phyloP scores from a whole-genome alignment of 305 asterid genomes.

The Rubia peregrina region DNA sequence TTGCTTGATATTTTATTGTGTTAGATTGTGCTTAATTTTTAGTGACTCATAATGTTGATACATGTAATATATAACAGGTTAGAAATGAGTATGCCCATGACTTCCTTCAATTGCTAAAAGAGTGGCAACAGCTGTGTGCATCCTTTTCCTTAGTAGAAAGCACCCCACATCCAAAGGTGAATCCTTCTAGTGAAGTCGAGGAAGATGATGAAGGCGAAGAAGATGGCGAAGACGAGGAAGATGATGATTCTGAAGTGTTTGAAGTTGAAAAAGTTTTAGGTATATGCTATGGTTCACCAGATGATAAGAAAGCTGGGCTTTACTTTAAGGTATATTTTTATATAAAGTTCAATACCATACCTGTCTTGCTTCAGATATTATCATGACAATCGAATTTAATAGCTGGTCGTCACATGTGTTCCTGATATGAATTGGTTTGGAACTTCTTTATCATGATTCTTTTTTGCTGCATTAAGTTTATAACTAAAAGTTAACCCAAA shows the following conservation, averaged over 20 bases:
- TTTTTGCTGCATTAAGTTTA: too few relatives aligned
- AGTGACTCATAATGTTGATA: too few relatives aligned
- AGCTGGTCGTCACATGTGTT: too few relatives aligned
- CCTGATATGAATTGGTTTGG: too few relatives aligned
- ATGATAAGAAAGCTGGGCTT: constrained; percentile 36
- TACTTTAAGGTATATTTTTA: constrained; percentile 47
- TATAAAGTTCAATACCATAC: too few relatives aligned
- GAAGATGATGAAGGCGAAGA: constrained; percentile 11
- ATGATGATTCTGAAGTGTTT: constrained; percentile 21
- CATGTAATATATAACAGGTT: constrained; percentile 32
- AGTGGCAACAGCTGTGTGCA: constrained; percentile 63
- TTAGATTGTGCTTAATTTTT: not conserved
- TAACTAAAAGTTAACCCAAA: too few relatives aligned
- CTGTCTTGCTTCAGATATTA: not conserved
- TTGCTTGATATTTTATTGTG: not conserved
- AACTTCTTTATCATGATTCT: too few relatives aligned
- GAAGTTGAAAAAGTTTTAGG: constrained; percentile 55
- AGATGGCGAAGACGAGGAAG: constrained; percentile 12
- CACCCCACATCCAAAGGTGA: constrained; percentile 22
- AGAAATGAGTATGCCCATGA: constrained; percentile 58
- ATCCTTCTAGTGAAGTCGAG: constrained; percentile 16
- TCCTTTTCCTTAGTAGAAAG: constrained; percentile 20
- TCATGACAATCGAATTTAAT: too few relatives aligned
- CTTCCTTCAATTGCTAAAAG: constrained; percentile 47
- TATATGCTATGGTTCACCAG: constrained; percentile 73